phyloP scores from a whole-genome alignment of 352 stramenopile species.

The Thraustochytrium sp. region DNA sequence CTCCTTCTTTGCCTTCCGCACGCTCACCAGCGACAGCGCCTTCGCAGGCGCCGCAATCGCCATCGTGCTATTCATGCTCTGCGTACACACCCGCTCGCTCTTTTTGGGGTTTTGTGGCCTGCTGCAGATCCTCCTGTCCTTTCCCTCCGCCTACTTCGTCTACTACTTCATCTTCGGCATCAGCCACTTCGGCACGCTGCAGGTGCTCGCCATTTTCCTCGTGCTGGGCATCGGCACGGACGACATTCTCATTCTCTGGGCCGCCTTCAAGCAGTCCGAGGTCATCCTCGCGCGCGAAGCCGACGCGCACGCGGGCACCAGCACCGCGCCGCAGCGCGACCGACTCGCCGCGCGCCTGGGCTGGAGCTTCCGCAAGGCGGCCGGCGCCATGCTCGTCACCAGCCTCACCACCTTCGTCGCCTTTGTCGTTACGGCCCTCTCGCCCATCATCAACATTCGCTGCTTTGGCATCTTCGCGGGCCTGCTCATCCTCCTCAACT shows the following conservation, averaged over 20 bases:
- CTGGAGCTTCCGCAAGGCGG: slow-evolving; percentile 41
- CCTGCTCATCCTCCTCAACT: slow-evolving; percentile 50
- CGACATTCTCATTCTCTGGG: slow-evolving; percentile 51
- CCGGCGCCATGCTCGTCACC: slow-evolving; percentile 50
- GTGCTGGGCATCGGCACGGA: slow-evolving; percentile 53
- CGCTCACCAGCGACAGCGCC: background rate
- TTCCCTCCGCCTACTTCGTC: slow-evolving; percentile 49
- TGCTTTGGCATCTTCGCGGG: slow-evolving; percentile 51
- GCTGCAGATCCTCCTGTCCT: slow-evolving; percentile 49
- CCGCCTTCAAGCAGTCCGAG: slow-evolving; percentile 50
- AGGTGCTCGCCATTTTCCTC: slow-evolving; percentile 52
- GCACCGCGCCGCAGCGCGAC: background rate
- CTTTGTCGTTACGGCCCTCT: slow-evolving; percentile 48
- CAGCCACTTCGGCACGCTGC: slow-evolving; percentile 44
- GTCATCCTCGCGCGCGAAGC: slow-evolving; percentile 13
- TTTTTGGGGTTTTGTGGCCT: slow-evolving; percentile 48
- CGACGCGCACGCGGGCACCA: background rate
- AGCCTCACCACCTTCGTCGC: slow-evolving; percentile 52
- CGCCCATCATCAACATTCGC: slow-evolving; percentile 46
- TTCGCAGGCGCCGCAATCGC: slow-evolving; percentile 33
- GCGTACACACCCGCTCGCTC: slow-evolving; percentile 42
- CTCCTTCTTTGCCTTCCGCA: background rate
- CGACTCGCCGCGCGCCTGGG: slow-evolving; percentile 26
- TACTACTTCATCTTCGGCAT: slow-evolving; percentile 50
- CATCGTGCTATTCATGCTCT: slow-evolving; percentile 48